Conservation (phyloP, 305 asterid genomes). For the Salvia sclarea region DNA sequence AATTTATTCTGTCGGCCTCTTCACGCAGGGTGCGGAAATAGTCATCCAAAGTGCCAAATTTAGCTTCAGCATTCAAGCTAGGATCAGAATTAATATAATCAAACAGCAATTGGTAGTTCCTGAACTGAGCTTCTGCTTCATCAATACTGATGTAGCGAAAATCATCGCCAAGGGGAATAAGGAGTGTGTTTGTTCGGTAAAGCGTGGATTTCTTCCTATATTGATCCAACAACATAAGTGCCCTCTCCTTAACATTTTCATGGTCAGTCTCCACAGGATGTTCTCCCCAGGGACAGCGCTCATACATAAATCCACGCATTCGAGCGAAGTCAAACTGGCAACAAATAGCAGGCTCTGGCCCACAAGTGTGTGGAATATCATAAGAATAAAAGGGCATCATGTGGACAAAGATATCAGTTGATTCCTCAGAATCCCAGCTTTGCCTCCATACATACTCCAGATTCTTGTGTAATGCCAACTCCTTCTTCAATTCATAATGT, state of each 20-base stretch:
- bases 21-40: slow-evolving; percentile 76
- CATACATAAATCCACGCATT: slow-evolving; percentile 76
- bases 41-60: slow-evolving; percentile 92
- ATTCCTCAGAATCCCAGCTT: slow-evolving; percentile 94
- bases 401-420: slow-evolving; percentile 97
- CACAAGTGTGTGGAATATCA: slow-evolving; percentile 97
- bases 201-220: slow-evolving; percentile 86
- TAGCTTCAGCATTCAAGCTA: slow-evolving; percentile 85
- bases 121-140: slow-evolving; percentile 98
- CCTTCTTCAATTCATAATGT: slow-evolving; percentile 96
- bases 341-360: slow-evolving; percentile 98
- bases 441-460: slow-evolving; percentile 95
- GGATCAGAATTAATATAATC: slow-evolving; percentile 91
- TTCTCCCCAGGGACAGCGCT: slow-evolving; percentile 93
- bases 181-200: slow-evolving; percentile 92
- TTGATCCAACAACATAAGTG: slow-evolving; percentile 79
- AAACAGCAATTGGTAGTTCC: slow-evolving; percentile 84
- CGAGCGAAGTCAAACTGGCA: slow-evolving; percentile 99
- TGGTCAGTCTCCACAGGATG: slow-evolving; percentile 87
- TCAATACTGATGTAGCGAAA: slow-evolving; percentile 90
- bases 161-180: slow-evolving; percentile 96
- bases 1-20: slow-evolving; percentile 84
- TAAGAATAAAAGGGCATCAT: slow-evolving; percentile 99
- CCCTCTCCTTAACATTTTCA: slow-evolving; percentile 91
- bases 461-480: slow-evolving; percentile 71